Base-by-base conservation (phyloP, 2,329 filamentous ascomycete genomes). In the Tolypocladium inflatum region DNA sequence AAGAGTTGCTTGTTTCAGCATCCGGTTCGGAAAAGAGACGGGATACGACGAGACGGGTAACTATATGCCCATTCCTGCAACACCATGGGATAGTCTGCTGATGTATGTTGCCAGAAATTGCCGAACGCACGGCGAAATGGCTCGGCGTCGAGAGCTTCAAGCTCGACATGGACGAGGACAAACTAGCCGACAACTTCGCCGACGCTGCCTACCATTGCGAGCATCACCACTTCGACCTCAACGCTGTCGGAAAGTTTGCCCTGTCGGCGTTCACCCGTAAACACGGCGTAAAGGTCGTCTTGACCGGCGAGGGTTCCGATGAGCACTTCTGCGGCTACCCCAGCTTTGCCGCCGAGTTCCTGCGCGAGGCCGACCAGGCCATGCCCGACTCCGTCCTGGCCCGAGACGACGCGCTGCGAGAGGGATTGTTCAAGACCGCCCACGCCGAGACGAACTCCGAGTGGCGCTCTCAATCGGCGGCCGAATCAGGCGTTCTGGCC, bases 241-340 rank as follows among this genome's bases (percentile, higher is more conserved):
- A 82, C 63, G 75, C 69, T 33, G 73, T 83, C 19, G 80, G 74
- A 33, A 81, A 80, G 60, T 78, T 75, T 59, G 73, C 74, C n/a
- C 71, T 84, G 3, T 78, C 78, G 0, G 72, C 73, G 35, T 62
- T 78, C 1, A 73, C 77, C 0, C 73, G 68, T 15, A 69, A 77
- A 43, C 67, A 73, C 11, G 80, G 79, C 9, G 73, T 78, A 65
- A 81, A 81, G 59, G 80, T 83, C 5, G 76, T 84, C 3, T 68
- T 84, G 4, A 82, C 79, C 0, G 74, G 76, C 26, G 78, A 81
- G 63, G 79, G 79, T 5, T 68, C 78, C 10, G 81, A 83, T 60
- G 81, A 83, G 68, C 72, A 77, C 55, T 83, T 84, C 63, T 76
- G 71, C 2, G 81, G 81, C 37, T 84, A 84, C 60, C 67, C 71